Evolutionary conservation across 2,329 filamentous ascomycete species (phyloP).

Genomic region (Monosporascus cannonballus): DNA sequence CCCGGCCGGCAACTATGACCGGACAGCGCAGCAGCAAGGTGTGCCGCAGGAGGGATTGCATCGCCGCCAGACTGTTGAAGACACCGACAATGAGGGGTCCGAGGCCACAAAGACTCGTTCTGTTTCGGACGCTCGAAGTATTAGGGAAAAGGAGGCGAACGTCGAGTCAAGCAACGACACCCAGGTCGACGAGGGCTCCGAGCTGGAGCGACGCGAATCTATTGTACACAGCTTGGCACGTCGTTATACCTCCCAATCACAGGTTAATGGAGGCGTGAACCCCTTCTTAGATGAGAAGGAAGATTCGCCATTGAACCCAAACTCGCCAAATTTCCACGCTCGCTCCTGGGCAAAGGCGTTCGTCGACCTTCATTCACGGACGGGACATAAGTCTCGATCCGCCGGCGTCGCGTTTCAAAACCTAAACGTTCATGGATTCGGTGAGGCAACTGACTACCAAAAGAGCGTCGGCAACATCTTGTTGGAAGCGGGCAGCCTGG

Average conservation of each 20-base stretch:
- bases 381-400: constrained; percentile 51
- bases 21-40: constrained; percentile 2
- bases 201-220: constrained; percentile 44
- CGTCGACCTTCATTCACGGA: constrained; percentile 43
- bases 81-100: constrained; percentile 7
- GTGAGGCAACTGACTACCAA: constrained; percentile 64
- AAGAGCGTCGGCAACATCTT: constrained; percentile 59
- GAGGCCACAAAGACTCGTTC: constrained; percentile 24
- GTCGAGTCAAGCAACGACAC: constrained; percentile 24
- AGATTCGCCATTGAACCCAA: constrained; percentile 48
- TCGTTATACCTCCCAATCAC: constrained; percentile 45
- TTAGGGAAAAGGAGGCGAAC: constrained; percentile 20
- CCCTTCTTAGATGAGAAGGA: constrained; percentile 41
- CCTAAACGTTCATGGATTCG: constrained; percentile 63
- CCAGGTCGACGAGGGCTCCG: constrained; percentile 33
- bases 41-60: constrained; percentile 1
- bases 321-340: constrained; percentile 45
- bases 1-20: not conserved
- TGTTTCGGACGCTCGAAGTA: constrained; percentile 25
- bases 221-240: constrained; percentile 51
- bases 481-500: constrained; percentile 40
- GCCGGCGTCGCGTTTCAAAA: constrained; percentile 62
- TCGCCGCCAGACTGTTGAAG: constrained; percentile 18
- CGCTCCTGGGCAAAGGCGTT: constrained; percentile 56
- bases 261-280: constrained; percentile 33